Base-by-base conservation (phyloP, 1,284 basidiomycete species). In the Apiotrichum mycotoxinovorans region DNA sequence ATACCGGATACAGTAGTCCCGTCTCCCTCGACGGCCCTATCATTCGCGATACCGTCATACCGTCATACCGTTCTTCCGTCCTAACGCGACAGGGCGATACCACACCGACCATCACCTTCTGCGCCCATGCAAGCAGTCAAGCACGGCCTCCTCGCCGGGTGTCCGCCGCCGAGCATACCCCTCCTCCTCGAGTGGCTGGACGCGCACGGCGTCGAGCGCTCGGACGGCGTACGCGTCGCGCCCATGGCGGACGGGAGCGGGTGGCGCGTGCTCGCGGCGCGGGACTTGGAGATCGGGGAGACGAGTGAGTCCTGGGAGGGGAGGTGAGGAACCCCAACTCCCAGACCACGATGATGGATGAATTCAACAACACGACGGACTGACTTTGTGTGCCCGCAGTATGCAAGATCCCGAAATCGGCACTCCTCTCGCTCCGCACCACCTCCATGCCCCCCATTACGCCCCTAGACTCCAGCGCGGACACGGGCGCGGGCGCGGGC, bases 381-480 rank as follows among this genome's bases (percentile, higher is more conserved):
- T 41, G 40, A 41, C 40, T 8, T 38, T n/a, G n/a, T n/a, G n/a
- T n/a, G n/a, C n/a, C 8, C 14, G 1, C 58, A 79, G 78, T 78
- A 27, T 75, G 68, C 49, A 61, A 64, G 34, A 71, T 78, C 2
- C 78, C 78, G 9, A 76, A 77, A 37, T 43, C 59, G 0, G 62
- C 71, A 4, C 65, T 78, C 20, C 67, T 79, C 23, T 77, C 75
- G 2, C 62, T 57, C 17, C 66, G 72, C 12, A 73, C 69, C 7
- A 63, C 51, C 27, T 69, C 61, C 1, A 60, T 67, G n/a, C 7
- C 54, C 60, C 30, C 52, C 34, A 15, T n/a, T 40, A 9, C 55
- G n/a, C n/a, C n/a, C n/a, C n/a, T n/a, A n/a, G n/a, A n/a, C n/a
- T n/a, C n/a, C n/a, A n/a, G n/a, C n/a, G n/a, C 58, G 5, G 51